A percentile compares a stretch with the other conserved stretches of the same genome.
Conservation (phyloP, 148 eudicot genomes). For the Rhododendron molle region DNA sequence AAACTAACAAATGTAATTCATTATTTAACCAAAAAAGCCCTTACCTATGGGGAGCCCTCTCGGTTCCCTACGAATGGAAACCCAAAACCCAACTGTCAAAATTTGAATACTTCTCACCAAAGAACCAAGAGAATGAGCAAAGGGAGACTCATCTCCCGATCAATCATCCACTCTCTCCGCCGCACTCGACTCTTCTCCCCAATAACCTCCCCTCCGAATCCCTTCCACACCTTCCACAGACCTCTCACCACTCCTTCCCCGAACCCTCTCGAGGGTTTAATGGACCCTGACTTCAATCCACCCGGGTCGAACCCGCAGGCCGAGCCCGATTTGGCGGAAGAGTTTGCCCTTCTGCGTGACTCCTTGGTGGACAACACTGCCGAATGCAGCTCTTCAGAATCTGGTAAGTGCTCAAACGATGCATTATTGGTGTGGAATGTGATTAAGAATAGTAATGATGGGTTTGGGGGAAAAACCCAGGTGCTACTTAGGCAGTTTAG, state of each 20-base stretch:
- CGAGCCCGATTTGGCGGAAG: slow-evolving; percentile 24
- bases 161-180: neutral
- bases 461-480: slow-evolving; percentile 43
- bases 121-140: slow-evolving; percentile 23
- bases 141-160: slow-evolving; percentile 1
- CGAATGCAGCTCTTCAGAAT: slow-evolving; percentile 12
- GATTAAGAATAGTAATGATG: slow-evolving; percentile 41
- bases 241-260: slow-evolving; percentile 24
- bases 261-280: slow-evolving; percentile 31
- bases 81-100: neutral
- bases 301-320: slow-evolving; percentile 5
- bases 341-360: slow-evolving; percentile 36
- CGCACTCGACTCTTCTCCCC: neutral
- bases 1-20: no score
- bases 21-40: no score
- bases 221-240: slow-evolving; percentile 9
- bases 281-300: slow-evolving; percentile 21
- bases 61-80: neutral
- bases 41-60: no score
- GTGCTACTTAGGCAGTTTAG: slow-evolving; percentile 66
- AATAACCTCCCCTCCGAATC: neutral
- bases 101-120: neutral
- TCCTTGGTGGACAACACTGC: slow-evolving; percentile 16
- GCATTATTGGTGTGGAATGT: slow-evolving; percentile 41
- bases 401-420: slow-evolving; percentile 42